Evolutionary conservation across 2,329 filamentous ascomycete genomes (phyloP).

Genomic region (Penicillium janthinellum): DNA sequence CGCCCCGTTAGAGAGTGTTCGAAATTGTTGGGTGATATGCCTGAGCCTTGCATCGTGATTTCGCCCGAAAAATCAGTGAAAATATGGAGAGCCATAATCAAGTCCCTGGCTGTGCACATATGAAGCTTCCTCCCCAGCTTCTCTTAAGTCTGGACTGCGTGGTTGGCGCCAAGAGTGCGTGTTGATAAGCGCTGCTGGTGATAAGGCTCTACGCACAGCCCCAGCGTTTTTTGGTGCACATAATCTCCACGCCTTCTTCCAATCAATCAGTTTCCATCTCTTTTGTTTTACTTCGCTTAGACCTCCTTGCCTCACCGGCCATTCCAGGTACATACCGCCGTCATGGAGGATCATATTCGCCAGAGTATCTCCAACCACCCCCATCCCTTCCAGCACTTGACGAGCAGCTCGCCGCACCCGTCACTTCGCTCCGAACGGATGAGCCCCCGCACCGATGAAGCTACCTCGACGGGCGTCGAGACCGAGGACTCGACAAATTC

Average conservation of each 20-base stretch:
- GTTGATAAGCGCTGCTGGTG: constrained; percentile 7
- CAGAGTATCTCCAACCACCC: constrained; percentile 34
- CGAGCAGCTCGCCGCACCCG: constrained; percentile 24
- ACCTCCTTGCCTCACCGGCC: constrained; percentile 1
- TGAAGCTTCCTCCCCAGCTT: not conserved
- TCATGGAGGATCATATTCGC: constrained; percentile 34
- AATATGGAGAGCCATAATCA: too few species aligned
- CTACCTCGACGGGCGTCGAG: constrained; percentile 48
- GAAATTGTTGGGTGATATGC: too few species aligned
- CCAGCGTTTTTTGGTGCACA: not conserved
- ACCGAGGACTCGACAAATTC: constrained; percentile 21
- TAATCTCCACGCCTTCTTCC: too few species aligned
- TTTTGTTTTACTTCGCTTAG: constrained; percentile 1
- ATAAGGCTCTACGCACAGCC: too few species aligned
- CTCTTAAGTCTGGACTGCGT: not conserved
- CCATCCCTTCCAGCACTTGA: constrained; percentile 27
- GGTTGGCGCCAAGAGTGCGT: not conserved
- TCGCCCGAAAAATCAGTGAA: not conserved
- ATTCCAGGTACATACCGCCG: constrained; percentile 9
- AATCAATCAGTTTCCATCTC: constrained; percentile 1
- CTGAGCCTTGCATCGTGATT: not conserved
- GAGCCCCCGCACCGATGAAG: constrained; percentile 34
- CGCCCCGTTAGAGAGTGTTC: not conserved
- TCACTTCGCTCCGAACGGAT: constrained; percentile 27
- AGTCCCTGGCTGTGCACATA: not conserved